A percentile compares a stretch with the other conserved stretches of the same genome.
phyloP scores from a whole-genome alignment of 495 filamentous ascomycete genomes.

The Physcia stellaris region DNA sequence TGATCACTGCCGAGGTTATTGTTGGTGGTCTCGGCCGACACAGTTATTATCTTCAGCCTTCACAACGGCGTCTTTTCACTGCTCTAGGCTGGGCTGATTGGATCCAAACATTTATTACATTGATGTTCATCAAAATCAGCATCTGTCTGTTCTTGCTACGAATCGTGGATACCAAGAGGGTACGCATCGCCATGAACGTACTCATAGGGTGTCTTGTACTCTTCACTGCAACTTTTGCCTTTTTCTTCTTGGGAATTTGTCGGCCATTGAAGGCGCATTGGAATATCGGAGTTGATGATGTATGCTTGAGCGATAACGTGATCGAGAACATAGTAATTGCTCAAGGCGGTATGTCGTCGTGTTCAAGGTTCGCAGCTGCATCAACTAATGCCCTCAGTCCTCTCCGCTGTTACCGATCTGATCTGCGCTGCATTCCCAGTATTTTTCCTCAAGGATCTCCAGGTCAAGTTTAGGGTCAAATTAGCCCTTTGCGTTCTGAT shows the following conservation, averaged over 20 bases:
- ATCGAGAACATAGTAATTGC: slow-evolving; percentile 4
- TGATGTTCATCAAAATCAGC: slow-evolving; percentile 9
- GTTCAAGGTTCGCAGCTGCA: neutral
- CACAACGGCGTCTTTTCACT: neutral
- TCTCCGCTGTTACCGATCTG: slow-evolving; percentile 20
- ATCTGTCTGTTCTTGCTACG: slow-evolving; percentile 8
- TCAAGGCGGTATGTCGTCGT: slow-evolving; percentile 6
- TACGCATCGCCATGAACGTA: slow-evolving; percentile 1
- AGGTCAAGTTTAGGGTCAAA: slow-evolving; percentile 19
- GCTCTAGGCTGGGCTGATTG: neutral
- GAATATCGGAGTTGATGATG: slow-evolving; percentile 4
- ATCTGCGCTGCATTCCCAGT: slow-evolving; percentile 22
- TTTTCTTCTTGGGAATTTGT: slow-evolving; percentile 6
- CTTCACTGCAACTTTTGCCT: neutral
- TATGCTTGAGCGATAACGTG: slow-evolving; percentile 3
- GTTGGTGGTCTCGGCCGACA: neutral
- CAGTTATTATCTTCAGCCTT: neutral
- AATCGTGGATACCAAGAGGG: slow-evolving; percentile 3
- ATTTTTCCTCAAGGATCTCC: slow-evolving; percentile 20
- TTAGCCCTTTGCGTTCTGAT: slow-evolving; percentile 23
- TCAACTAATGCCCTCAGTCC: slow-evolving; percentile 3
- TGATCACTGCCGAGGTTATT: neutral
- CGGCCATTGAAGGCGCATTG: slow-evolving; percentile 8
- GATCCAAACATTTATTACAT: slow-evolving; percentile 3
- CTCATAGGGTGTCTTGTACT: slow-evolving; percentile 3